Percentiles rank a stretch among this genome's conserved stretches.
These are phyloP conservation scores for Lentinula lateritia DNA, from an alignment of 768 basidiomycete genomes.

Conservation along the genomic window DNA sequence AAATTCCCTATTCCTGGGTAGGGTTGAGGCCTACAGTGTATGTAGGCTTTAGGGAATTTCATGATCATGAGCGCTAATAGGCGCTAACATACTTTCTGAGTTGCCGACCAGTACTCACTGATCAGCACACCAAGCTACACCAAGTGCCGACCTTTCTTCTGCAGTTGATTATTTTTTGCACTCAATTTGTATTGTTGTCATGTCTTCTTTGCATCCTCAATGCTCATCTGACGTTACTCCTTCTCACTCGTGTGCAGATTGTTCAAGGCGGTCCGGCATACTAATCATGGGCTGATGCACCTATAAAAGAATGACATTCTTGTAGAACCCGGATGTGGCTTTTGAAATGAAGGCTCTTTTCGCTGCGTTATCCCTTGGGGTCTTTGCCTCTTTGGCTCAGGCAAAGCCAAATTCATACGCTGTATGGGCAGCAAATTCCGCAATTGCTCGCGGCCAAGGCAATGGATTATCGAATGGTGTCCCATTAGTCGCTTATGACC, in stretches of 20 bases:
- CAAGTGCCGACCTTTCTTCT: too few relatives aligned
- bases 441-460: slow-evolving; percentile 36
- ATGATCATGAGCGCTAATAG: too few relatives aligned
- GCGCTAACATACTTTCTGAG: too few relatives aligned
- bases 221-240: background rate
- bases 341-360: background rate
- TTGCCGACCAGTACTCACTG: too few relatives aligned
- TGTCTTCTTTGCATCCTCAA: background rate
- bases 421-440: slow-evolving; percentile 41
- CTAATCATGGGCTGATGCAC: background rate
- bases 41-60: too few relatives aligned
- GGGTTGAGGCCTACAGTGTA: too few relatives aligned
- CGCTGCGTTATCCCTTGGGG: background rate
- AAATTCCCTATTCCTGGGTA: too few relatives aligned
- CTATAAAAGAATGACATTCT: background rate
- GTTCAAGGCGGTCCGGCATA: background rate
- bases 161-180: too few relatives aligned
- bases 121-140: too few relatives aligned
- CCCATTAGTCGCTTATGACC: slow-evolving; percentile 34
- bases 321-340: too few relatives aligned
- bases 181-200: too few relatives aligned
- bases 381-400: background rate
- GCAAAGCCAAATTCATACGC: slow-evolving; percentile 34
- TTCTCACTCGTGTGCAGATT: too few relatives aligned
- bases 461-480: slow-evolving; percentile 31